These are phyloP conservation scores for cucumber (Cucumis sativus) DNA, from an alignment of 306 rosid species.

Conservation along the genomic window Cucumber_9930_V3 NC_026657.2:31020001-31020500, in stretches of 20 bases:
- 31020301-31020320: background rate
- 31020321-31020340: background rate
- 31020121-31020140: background rate
- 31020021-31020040: constrained; percentile 57
- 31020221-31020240: constrained; percentile 10
- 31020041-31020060: constrained; percentile 49
- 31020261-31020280: background rate
- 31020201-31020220: background rate
- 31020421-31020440: constrained; percentile 1
- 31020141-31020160: background rate
- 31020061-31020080: constrained; percentile 35
- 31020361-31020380: background rate
- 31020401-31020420: background rate
- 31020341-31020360: background rate
- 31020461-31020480: background rate
- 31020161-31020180: background rate
- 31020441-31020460: background rate
- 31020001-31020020: constrained; percentile 46
- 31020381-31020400: background rate
- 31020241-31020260: background rate
- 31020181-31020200: background rate
- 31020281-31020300: background rate
- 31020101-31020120: background rate
- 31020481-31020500: background rate
- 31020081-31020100: background rate